These are phyloP conservation scores for Pichia sp. DNA, from an alignment of 1,139 yeast species.

Conservation along the genomic window DNA sequence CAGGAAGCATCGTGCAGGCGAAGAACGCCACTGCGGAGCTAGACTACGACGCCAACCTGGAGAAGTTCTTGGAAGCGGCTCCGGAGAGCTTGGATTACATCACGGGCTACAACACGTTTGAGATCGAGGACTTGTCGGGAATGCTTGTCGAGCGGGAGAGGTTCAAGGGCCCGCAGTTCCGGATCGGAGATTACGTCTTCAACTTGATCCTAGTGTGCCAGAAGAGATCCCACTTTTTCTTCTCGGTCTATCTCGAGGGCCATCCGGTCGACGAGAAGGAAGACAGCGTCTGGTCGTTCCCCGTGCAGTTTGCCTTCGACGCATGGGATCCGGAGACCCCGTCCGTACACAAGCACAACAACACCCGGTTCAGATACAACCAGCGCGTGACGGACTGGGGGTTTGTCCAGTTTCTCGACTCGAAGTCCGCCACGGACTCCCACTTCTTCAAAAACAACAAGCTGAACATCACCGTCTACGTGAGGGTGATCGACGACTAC, in stretches of 20 bases:
- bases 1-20: neutral
- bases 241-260: slow-evolving; percentile 65
- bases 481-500: slow-evolving; percentile 75
- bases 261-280: slow-evolving; percentile 37
- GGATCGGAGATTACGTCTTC: slow-evolving; percentile 42
- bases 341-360: slow-evolving; percentile 52
- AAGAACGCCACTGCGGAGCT: neutral
- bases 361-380: slow-evolving; percentile 78
- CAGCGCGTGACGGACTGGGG: slow-evolving; percentile 92
- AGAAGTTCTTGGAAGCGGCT: slow-evolving; percentile 22
- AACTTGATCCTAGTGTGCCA: slow-evolving; percentile 15
- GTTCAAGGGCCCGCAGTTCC: slow-evolving; percentile 48
- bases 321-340: slow-evolving; percentile 81
- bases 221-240: slow-evolving; percentile 24
- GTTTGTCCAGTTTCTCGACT: slow-evolving; percentile 69
- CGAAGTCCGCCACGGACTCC: slow-evolving; percentile 42
- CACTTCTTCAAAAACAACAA: slow-evolving; percentile 46
- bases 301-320: slow-evolving; percentile 87
- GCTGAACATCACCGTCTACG: slow-evolving; percentile 71
- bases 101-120: slow-evolving; percentile 62
- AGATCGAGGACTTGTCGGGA: slow-evolving; percentile 56
- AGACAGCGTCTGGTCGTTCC: slow-evolving; percentile 63
- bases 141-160: slow-evolving; percentile 37
- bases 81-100: slow-evolving; percentile 38
- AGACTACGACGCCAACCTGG: slow-evolving; percentile 21